These are phyloP conservation scores for Aureoboletus auriporus DNA, from an alignment of 768 basidiomycete species.

Conservation along the genomic window DNA sequence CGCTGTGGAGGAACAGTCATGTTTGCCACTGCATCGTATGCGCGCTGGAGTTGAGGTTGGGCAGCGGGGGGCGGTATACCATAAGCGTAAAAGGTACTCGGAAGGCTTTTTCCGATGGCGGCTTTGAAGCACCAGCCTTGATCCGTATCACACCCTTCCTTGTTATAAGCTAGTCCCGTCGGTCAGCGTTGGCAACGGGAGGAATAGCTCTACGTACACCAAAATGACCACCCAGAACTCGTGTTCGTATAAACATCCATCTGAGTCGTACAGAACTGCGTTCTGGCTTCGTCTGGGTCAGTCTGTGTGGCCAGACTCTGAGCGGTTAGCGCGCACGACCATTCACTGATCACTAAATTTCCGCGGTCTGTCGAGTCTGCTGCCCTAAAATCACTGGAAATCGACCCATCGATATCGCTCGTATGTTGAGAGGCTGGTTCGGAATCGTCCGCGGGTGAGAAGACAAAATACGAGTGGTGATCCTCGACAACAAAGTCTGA, in stretches of 20 bases:
- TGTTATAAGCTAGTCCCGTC: constrained; percentile 47
- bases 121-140: constrained; percentile 68
- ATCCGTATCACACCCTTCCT: constrained; percentile 56
- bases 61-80: constrained; percentile 25
- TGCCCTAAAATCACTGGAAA: constrained; percentile 6
- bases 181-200: neutral
- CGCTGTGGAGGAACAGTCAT: constrained; percentile 13
- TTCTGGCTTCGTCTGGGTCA: constrained; percentile 41
- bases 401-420: constrained; percentile 29
- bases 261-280: constrained; percentile 55
- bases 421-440: constrained; percentile 44
- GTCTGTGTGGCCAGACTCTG: constrained; percentile 47
- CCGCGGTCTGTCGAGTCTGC: constrained; percentile 33
- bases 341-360: constrained; percentile 49
- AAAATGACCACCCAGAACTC: constrained; percentile 66
- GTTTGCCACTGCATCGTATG: constrained; percentile 10
- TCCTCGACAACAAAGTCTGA: constrained; percentile 67
- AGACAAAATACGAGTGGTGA: constrained; percentile 73
- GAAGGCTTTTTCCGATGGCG: constrained; percentile 54
- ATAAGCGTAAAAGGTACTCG: constrained; percentile 55
- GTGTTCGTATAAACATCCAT: constrained; percentile 52
- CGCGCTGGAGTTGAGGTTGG: constrained; percentile 18
- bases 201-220: constrained; percentile 43
- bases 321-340: constrained; percentile 45
- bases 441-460: constrained; percentile 47